Evolutionary conservation across 345 rosid genomes (phyloP), one percentile per base, ranked within the genome.

Genomic region (Laguncularia racemosa): DNA sequence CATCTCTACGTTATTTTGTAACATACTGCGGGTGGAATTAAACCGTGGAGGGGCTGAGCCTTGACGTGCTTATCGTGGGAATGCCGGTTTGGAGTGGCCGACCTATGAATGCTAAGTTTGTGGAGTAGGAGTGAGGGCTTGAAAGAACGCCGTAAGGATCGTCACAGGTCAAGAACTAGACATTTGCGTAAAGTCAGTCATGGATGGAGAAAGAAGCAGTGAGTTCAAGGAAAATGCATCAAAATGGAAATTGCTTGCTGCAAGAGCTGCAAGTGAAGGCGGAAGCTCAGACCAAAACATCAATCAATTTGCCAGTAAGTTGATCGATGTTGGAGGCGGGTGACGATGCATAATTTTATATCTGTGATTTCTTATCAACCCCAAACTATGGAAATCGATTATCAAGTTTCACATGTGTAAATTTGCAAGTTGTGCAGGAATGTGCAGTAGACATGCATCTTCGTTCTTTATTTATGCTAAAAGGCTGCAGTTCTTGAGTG

Each of bases 21-120:
- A 77, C 74, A 4, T 82, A 77, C 33, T 67, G 78, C 53, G 82
- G 82, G 33, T 80, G 85, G 82, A 80, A 80, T 63, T 80, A 80
- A 3, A 77, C 68, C 1, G 47, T 74, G 14, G 82, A 80, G 56
- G 81, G 67, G 26, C 2, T 77, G 62, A 72, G 75, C 66, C 66
- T 78, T 1, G 78, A 79, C 6, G 67, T 78, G 57, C 78, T 78
- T 8, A 67, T 78, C 76, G 72, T 78, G 62, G 54, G 68, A 8
- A 44, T 69, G 45, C 70, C 77, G 0, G 70, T 71, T 48, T 61
- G 79, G 70, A 64, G 70, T 33, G 86, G 73, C 61, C 83, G 78
- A 68, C 78, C 77, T 4, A 73, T 69, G 1, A 76, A 81, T 60
- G 78, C 83, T 15, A 71, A 75, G 79, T 69, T 73, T 38, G 48